Evolutionary conservation across 176 grass and related monocot species (phyloP).

Genomic region (Musa schizocarpa): DNA sequence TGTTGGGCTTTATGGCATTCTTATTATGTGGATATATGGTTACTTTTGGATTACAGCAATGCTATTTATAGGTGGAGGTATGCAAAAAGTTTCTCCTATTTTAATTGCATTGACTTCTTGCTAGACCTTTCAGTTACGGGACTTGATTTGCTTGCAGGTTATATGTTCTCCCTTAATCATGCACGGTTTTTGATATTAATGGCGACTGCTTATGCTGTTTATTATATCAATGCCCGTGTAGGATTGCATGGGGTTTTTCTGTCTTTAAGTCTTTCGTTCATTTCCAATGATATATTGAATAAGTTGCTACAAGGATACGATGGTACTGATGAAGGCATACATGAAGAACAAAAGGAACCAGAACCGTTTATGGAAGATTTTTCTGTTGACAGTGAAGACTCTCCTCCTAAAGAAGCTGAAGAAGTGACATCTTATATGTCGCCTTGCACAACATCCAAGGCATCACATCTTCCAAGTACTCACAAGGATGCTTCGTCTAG

Average conservation of each 20-base stretch:
- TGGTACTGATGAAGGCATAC: slow-evolving; percentile 34
- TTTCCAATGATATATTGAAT: slow-evolving; percentile 90
- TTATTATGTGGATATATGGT: slow-evolving; percentile 95
- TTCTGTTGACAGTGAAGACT: slow-evolving; percentile 52
- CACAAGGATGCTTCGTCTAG: slow-evolving; percentile 64
- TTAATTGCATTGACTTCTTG: background rate
- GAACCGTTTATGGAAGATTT: slow-evolving; percentile 74
- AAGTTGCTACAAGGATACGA: slow-evolving; percentile 71
- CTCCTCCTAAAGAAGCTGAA: slow-evolving; percentile 58
- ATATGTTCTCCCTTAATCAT: slow-evolving; percentile 83
- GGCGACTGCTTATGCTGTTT: slow-evolving; percentile 74
- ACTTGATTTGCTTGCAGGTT: slow-evolving; percentile 42
- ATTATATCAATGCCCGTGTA: slow-evolving; percentile 58
- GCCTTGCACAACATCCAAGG: slow-evolving; percentile 41
- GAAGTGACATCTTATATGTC: slow-evolving; percentile 44
- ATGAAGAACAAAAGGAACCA: slow-evolving; percentile 43
- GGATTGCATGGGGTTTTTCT: slow-evolving; percentile 78
- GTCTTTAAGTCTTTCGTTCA: slow-evolving; percentile 79
- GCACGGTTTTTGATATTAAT: slow-evolving; percentile 77
- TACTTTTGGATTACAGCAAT: slow-evolving; percentile 92
- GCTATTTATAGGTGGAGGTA: slow-evolving; percentile 82
- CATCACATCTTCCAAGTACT: slow-evolving; percentile 56
- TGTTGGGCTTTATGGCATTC: slow-evolving; percentile 77
- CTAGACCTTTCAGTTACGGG: slow-evolving; percentile 4
- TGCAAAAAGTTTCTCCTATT: slow-evolving; percentile 9